A percentile compares a stretch with the other conserved stretches of the same genome.
These are phyloP conservation scores for Avena insularis DNA, from an alignment of 176 grass and related monocot genomes.

Conservation along the genomic window DNA sequence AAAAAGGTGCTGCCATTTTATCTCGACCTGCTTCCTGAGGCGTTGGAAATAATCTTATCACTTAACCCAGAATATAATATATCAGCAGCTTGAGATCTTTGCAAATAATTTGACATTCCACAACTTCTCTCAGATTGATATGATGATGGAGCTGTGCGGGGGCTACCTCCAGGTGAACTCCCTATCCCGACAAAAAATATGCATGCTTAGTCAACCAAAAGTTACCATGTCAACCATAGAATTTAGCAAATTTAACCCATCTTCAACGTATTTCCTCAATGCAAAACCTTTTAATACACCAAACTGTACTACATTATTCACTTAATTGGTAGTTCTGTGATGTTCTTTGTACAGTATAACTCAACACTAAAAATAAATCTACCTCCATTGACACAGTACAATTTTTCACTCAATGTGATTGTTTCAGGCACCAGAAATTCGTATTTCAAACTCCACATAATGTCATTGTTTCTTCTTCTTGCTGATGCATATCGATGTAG, in stretches of 20 bases:
- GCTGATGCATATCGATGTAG: background rate
- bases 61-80: constrained; percentile 31
- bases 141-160: constrained; percentile 33
- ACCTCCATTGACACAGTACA: background rate
- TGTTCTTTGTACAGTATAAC: background rate
- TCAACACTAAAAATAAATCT: background rate
- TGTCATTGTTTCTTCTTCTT: background rate
- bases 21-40: background rate
- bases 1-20: background rate
- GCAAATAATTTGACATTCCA: constrained; percentile 27
- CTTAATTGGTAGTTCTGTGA: background rate
- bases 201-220: constrained; percentile 20
- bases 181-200: constrained; percentile 41
- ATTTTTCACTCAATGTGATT: background rate
- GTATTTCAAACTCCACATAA: background rate
- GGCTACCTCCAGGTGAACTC: constrained; percentile 45
- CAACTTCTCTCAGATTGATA: constrained; percentile 43
- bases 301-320: background rate
- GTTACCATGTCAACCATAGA: background rate
- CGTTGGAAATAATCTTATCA: constrained; percentile 6
- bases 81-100: constrained; percentile 26
- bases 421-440: background rate
- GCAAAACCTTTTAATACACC: background rate
- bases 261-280: background rate
- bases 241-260: background rate